Conservation (phyloP, 768 basidiomycete genomes). For the Cyclocybe aegerita region DNA sequence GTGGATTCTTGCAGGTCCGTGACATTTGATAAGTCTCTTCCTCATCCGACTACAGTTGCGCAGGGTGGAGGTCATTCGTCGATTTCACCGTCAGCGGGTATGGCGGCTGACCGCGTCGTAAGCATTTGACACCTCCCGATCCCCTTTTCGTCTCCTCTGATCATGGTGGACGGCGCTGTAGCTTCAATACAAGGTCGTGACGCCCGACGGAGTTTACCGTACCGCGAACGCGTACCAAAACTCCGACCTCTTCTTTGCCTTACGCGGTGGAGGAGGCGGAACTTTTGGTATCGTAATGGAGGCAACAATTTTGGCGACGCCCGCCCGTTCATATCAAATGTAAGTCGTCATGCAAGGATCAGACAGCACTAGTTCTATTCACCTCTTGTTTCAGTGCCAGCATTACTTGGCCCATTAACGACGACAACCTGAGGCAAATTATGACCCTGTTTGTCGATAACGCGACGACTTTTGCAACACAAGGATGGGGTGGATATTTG, state of each 20-base stretch:
- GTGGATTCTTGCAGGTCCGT: conserved; percentile 35
- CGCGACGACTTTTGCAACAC: conserved; percentile 10
- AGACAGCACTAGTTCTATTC: neutral
- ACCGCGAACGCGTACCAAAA: conserved; percentile 48
- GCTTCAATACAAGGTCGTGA: conserved; percentile 51
- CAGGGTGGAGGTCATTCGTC: conserved; percentile 43
- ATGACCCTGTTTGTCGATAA: conserved; percentile 11
- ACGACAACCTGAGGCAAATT: conserved; percentile 7
- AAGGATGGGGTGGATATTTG: conserved; percentile 17
- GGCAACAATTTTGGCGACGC: conserved; percentile 12
- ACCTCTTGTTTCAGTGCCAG: conserved; percentile 3
- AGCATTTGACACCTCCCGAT: conserved; percentile 4
- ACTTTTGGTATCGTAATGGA: conserved; percentile 19
- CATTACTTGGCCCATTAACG: conserved; percentile 9
- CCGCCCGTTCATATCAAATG: conserved; percentile 10
- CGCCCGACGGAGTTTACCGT: conserved; percentile 44
- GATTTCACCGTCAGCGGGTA: conserved; percentile 41
- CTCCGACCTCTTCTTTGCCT: conserved; percentile 50
- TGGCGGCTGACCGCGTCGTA: conserved; percentile 46
- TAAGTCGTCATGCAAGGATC: neutral
- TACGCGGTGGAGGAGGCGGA: conserved; percentile 32
- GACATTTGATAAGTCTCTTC: neutral
- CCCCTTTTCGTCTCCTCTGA: too few relatives aligned
- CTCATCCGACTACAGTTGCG: neutral
- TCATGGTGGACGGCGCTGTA: conserved; percentile 5